Evolutionary conservation across 257 asterid species (phyloP), one percentile per base, ranked within the genome.

Genomic region (Petunia secreta): DNA sequence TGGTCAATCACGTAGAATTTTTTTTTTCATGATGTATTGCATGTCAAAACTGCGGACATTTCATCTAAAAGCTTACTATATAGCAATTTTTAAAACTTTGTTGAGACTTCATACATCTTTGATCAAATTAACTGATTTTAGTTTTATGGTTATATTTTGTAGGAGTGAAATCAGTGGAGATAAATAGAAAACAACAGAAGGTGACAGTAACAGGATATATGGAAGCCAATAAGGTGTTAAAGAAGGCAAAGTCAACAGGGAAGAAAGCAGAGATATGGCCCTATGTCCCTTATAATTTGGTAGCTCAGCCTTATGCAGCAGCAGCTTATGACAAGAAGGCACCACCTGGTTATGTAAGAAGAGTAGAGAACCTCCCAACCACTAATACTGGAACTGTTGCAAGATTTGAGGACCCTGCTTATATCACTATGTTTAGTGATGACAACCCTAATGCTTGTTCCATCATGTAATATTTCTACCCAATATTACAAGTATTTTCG

Each of bases 181-280:
- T 92, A 87, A 86, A 92, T 81, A 83, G 94, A 80, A 92, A 94
- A 67, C 97, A 89, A 59, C 98, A 94, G 88, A 94, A 90, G 88
- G 98, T 85, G 82, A 90, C 95, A 8, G 97, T 92, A n/a, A 90
- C 87, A 15, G 98, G 97, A 4, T 91, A 85, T 46, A 87, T 86
- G 44, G 98, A 92, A 78, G 71, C 82, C 65, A 87, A 87, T 88
- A 92, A 94, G 83, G 98, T 92, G 84, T 84, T 92, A 86, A 91
- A 89, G 89, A 90, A 89, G 82, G 98, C 97, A 0, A 88, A 90
- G 77, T 82, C 97, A 53, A 94, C 97, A n/a, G 98, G 98, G 59
- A 94, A 92, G 77, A 92, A 91, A 84, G 92, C 91, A 6, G 98
- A 92, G 90, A 87, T 92, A 55, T 94, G 98, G 98, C 98, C 97